Base-by-base conservation (phyloP, 345 rosid genomes). In the Murraya koenigii region DNA sequence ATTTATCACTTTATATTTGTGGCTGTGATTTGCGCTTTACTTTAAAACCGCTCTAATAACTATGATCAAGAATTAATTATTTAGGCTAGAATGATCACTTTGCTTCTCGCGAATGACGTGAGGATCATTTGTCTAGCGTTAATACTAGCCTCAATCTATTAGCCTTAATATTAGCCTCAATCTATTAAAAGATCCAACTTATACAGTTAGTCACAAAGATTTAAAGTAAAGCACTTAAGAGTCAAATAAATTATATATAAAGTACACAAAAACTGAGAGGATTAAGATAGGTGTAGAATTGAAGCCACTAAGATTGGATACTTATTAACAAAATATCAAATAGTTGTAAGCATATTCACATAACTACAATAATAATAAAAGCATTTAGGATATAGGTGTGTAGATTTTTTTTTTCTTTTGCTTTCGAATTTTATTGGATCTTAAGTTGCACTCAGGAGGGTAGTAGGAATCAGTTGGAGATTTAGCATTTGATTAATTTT, bases 361-460 rank as follows among this genome's bases (percentile, higher is more conserved):
- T 11, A 71, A 81, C 49, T 74, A 81, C 70, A 81, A 68, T 72
- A 67, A 62, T 67, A 59, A 79, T 52, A 74, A 79, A 74, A 73
- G 79, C 78, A 82, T 69, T 67, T 56, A 44, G 5, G 49, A 44
- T 44, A 2, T 44, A 44, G 66, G 65, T 69, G 65, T 44, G 58
- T 59, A 81, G 76, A 61, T 26, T 69, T 66, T 67, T 61, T 75
- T 62, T 68, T 69, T n/a, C 56, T 56, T 61, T 30, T 73, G 71
- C 70, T 73, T 49, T 80, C 64, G 49, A 75, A 59, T 71, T 74
- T 77, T 64, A 81, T 83, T 79, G 80, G 83, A 23, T 56, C 49
- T 47, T 78, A 80, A 77, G 78, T 75, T 78, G 85, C 87, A 85
- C 76, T 75, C 49, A 78, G 72, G 76, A 75, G 59, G 74, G 70